These are phyloP conservation scores for Yamadazyma aaseri DNA, from an alignment of 1,139 yeast genomes.

Conservation along the genomic window DNA sequence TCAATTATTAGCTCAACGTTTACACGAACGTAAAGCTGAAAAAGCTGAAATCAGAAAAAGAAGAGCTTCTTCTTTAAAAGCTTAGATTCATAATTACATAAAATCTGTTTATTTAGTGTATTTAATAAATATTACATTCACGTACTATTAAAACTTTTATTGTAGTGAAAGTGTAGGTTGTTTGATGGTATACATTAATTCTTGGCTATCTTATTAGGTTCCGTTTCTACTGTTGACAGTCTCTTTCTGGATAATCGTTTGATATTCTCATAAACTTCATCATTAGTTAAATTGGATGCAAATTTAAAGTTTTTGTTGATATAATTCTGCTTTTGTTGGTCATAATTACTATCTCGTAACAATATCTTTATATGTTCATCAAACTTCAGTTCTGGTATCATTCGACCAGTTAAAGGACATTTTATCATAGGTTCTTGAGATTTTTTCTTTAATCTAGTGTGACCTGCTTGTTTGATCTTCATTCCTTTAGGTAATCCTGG, in stretches of 20 bases:
- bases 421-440: constrained; percentile 41
- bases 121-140: constrained; percentile 18
- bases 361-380: constrained; percentile 73
- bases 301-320: constrained; percentile 59
- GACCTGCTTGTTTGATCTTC: constrained; percentile 70
- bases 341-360: constrained; percentile 76
- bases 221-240: constrained; percentile 5
- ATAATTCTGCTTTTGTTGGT: constrained; percentile 65
- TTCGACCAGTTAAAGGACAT: constrained; percentile 73
- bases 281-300: constrained; percentile 62
- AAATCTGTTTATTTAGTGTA: constrained; percentile 21
- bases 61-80: constrained; percentile 98
- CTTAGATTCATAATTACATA: constrained; percentile 29
- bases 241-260: constrained; percentile 54
- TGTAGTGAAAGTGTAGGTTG: not conserved
- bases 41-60: constrained; percentile 98
- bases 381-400: constrained; percentile 69
- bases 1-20: constrained; percentile 96
- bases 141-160: constrained; percentile 5
- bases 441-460: constrained; percentile 50
- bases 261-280: constrained; percentile 74
- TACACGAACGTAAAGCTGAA: constrained; percentile 97
- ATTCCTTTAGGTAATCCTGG: constrained; percentile 46
- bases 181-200: not conserved
- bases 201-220: not conserved